phyloP scores from a whole-genome alignment of 2,329 filamentous ascomycete genomes.

The Emergomyces africanus region DNA sequence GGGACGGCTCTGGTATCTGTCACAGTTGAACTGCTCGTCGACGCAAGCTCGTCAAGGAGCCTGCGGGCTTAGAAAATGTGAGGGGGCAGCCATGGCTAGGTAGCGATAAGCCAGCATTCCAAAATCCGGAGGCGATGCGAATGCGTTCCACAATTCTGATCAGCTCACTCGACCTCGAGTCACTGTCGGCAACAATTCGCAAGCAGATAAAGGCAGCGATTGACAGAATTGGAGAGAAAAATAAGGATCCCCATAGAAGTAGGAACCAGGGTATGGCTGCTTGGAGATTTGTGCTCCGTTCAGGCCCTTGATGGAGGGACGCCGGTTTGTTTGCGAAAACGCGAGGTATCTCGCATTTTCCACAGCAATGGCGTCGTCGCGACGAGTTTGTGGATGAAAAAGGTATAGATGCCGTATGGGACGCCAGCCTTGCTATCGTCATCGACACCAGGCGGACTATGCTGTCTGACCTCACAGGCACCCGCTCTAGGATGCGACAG shows the following conservation, averaged over 20 bases:
- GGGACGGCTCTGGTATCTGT: neutral
- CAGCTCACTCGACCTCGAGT: neutral
- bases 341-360: neutral
- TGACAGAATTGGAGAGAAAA: neutral
- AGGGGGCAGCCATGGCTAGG: neutral
- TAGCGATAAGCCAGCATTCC: neutral
- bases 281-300: neutral
- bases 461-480: neutral
- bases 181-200: neutral
- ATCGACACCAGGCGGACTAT: neutral
- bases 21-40: neutral
- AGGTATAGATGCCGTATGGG: neutral
- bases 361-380: neutral
- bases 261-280: neutral
- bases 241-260: neutral
- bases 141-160: neutral
- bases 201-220: neutral
- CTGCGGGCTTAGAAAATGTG: too few species aligned
- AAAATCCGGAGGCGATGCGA: neutral
- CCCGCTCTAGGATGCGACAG: neutral
- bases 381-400: neutral
- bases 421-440: neutral
- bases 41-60: too few species aligned
- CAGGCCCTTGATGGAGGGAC: neutral
- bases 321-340: neutral